Base-by-base conservation (phyloP, 1,139 yeast species). In the Ogataea hybrid region DNA sequence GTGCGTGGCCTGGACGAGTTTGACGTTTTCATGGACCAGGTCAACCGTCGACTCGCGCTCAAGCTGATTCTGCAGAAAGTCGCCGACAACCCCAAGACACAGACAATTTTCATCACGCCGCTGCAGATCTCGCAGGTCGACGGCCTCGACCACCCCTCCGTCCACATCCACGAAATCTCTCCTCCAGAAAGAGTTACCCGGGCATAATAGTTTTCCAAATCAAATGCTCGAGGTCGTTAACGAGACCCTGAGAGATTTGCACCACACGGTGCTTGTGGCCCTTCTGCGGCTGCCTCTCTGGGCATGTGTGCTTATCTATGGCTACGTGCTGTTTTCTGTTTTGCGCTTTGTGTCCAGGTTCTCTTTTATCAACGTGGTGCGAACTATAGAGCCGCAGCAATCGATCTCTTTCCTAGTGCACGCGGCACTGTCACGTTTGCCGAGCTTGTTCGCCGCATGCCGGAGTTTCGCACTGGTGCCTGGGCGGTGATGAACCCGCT, bases 11-110 rank as follows among this genome's bases (percentile, higher is more conserved):
- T 94, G 46, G 99, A 94, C 64, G 99, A 94, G 63, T 94, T 92
- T 62, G 99, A 94, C 66, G 98, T 94, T 23, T 94, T 84, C 56
- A 92, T 94, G 98, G 99, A 94, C 63, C 88, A 90, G 36, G 87
- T 88, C 21, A 90, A 90, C 58, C 75, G 98, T 52, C 75, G 83
- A 35, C 78, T 85, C 41, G 89, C 96, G 50, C 80, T 94, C 58
- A 73, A 77, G 43, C 68, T 90, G 52, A 80, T 94, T 58, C 70
- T 89, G 42, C 75, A 75, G 18, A 86, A 89, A 49, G 74, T 90
- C 34, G 68, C 71, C 28, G 75, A 75, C 47, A 69, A 71, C 43
- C 78, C 81, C 0, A 74, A 81, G 48, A 79, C 90, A 1, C 98
- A 92, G 63, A 84, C 95, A 4, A 84, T 92, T 12, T 87, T 94